Evolutionary conservation across 441 rosid species (phyloP).

Genomic region (Euphorbia schlechtendalii): DNA sequence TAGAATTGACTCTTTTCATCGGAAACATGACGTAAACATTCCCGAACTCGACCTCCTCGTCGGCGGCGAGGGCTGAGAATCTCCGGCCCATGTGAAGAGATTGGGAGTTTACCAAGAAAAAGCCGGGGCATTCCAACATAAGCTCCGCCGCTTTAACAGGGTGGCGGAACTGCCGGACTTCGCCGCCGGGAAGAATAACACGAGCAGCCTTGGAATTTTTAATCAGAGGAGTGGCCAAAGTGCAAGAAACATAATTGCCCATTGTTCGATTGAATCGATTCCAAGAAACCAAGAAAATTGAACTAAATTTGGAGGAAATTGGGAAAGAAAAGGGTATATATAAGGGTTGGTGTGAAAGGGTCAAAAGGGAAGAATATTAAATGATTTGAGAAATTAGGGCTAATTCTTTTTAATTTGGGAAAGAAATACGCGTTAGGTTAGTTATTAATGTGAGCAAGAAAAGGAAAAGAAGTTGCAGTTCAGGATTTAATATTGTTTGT

Average conservation of each 20-base stretch:
- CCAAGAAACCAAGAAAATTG: too few species aligned
- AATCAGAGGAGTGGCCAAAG: conserved; percentile 32
- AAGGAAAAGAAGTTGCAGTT: too few species aligned
- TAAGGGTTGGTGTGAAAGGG: too few species aligned
- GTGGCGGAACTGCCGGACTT: conserved; percentile 40
- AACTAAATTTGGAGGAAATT: too few species aligned
- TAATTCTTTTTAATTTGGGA: too few species aligned
- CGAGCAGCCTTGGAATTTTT: conserved; percentile 32
- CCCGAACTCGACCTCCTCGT: conserved; percentile 54
- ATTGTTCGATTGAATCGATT: conserved; percentile 15
- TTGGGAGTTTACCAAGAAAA: conserved; percentile 37
- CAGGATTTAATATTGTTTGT: too few species aligned
- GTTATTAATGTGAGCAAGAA: too few species aligned
- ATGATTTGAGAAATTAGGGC: too few species aligned
- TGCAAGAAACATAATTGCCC: conserved; percentile 59
- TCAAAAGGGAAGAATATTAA: too few species aligned
- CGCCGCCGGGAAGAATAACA: conserved; percentile 52
- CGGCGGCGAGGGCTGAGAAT: conserved; percentile 48
- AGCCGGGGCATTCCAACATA: conserved; percentile 56
- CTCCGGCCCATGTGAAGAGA: conserved; percentile 54
- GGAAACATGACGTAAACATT: conserved; percentile 53
- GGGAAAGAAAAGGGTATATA: too few species aligned
- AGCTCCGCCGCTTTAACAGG: conserved; percentile 48
- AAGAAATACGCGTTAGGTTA: too few species aligned
- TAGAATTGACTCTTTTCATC: conserved; percentile 37